phyloP scores from a whole-genome alignment of 306 rosid species.

The Glycine latifolia region DNA sequence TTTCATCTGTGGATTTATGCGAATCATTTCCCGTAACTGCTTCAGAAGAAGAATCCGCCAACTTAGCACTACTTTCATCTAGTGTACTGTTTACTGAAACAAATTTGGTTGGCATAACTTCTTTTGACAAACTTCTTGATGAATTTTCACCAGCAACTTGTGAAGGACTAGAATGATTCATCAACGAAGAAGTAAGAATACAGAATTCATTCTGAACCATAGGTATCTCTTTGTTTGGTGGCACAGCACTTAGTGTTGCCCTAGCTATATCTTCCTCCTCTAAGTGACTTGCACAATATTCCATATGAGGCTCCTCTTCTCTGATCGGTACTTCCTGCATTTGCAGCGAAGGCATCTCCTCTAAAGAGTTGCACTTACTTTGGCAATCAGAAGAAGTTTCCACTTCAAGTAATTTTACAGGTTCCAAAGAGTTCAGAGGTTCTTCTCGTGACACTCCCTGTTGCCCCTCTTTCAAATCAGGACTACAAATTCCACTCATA shows the following conservation, averaged over 20 bases:
- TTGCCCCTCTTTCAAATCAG: slow-evolving; percentile 40
- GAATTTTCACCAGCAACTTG: slow-evolving; percentile 45
- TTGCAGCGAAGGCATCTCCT: slow-evolving; percentile 38
- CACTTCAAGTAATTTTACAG: slow-evolving; percentile 43
- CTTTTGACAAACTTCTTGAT: slow-evolving; percentile 45
- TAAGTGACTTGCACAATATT: slow-evolving; percentile 39
- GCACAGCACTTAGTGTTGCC: slow-evolving; percentile 12
- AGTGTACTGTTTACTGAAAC: slow-evolving; percentile 23
- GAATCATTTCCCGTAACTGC: slow-evolving; percentile 44
- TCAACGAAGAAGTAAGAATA: slow-evolving; percentile 43
- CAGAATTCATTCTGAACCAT: slow-evolving; percentile 45
- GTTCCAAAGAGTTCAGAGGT: slow-evolving; percentile 38
- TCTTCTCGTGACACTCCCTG: slow-evolving; percentile 45
- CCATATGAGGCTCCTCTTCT: slow-evolving; percentile 44
- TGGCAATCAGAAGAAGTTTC: slow-evolving; percentile 41
- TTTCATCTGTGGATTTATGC: slow-evolving; percentile 43
- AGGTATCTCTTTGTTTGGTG: slow-evolving; percentile 43
- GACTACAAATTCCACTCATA: slow-evolving; percentile 53
- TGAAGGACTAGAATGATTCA: slow-evolving; percentile 42
- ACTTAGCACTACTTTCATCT: slow-evolving; percentile 24
- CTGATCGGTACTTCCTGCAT: slow-evolving; percentile 44
- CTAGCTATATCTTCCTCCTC: slow-evolving; percentile 39
- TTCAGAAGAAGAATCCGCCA: slow-evolving; percentile 49
- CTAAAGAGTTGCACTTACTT: slow-evolving; percentile 44
- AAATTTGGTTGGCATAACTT: slow-evolving; percentile 39